Percentiles rank a stretch among this genome's conserved stretches.
Conservation (phyloP, 345 rosid species). For the Rhodamnia rubescens region DNA sequence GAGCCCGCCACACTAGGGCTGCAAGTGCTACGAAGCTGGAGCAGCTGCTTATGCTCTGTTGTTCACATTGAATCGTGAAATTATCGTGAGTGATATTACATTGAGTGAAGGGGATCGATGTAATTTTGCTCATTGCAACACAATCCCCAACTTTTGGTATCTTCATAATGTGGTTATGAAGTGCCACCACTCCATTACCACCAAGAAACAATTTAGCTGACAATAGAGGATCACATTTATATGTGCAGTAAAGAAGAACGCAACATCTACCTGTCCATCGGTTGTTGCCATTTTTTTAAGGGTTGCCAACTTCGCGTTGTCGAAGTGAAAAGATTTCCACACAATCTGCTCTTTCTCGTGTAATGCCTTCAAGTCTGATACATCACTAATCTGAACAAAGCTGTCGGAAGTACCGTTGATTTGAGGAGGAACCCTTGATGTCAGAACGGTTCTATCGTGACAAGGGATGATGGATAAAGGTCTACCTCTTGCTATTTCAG, state of each 20-base stretch:
- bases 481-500: conserved; percentile 20
- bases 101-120: not conserved
- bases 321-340: not conserved
- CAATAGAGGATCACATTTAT: not conserved
- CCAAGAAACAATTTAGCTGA: not conserved
- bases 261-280: not conserved
- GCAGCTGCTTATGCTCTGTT: not conserved
- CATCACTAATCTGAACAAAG: not conserved
- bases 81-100: not conserved
- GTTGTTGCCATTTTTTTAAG: not conserved
- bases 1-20: not conserved
- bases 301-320: not conserved
- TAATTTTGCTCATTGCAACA: not conserved
- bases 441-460: not conserved
- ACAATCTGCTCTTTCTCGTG: not conserved
- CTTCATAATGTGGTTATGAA: not conserved
- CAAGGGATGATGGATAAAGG: not conserved
- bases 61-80: not conserved
- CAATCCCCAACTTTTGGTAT: not conserved
- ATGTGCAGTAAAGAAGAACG: not conserved
- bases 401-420: not conserved
- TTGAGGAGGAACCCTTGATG: not conserved
- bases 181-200: not conserved
- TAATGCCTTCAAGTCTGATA: not conserved
- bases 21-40: not conserved